Evolutionary conservation across 2,329 filamentous ascomycete genomes (phyloP).

Genomic region (Volutella citrinella): DNA sequence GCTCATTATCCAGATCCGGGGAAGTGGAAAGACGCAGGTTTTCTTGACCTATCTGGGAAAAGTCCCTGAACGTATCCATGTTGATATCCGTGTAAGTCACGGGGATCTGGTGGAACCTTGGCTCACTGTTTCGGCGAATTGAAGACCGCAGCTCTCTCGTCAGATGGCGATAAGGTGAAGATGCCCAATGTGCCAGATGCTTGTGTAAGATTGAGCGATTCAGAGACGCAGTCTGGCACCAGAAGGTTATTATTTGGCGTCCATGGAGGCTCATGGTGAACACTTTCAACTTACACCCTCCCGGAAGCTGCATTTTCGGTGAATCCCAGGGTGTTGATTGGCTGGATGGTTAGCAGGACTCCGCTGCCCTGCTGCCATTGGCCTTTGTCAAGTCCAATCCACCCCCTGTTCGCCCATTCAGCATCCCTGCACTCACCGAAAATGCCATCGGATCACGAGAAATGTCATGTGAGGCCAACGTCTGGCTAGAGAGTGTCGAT

Average conservation of each 20-base stretch:
- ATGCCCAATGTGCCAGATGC: conserved; percentile 37
- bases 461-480: conserved; percentile 18
- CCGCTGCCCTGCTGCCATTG: neutral
- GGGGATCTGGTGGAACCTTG: conserved; percentile 41
- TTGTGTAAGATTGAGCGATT: conserved; percentile 39
- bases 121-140: conserved; percentile 33
- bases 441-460: conserved; percentile 23
- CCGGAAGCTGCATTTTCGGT: conserved; percentile 24
- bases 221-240: conserved; percentile 36
- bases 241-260: conserved; percentile 39
- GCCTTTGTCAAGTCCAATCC: conserved; percentile 1
- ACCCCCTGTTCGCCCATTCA: conserved; percentile 24
- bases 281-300: conserved; percentile 38
- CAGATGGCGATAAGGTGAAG: conserved; percentile 38
- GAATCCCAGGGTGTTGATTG: conserved; percentile 23
- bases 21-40: conserved; percentile 35
- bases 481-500: conserved; percentile 8
- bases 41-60: conserved; percentile 34
- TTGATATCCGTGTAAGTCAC: conserved; percentile 41
- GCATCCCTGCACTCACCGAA: conserved; percentile 29
- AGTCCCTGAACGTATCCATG: conserved; percentile 35
- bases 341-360: no score
- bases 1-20: conserved; percentile 30
- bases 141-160: conserved; percentile 34
- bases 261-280: conserved; percentile 32